Conservation (phyloP, 306 rosid species). For the Malus sieversii region DNA sequence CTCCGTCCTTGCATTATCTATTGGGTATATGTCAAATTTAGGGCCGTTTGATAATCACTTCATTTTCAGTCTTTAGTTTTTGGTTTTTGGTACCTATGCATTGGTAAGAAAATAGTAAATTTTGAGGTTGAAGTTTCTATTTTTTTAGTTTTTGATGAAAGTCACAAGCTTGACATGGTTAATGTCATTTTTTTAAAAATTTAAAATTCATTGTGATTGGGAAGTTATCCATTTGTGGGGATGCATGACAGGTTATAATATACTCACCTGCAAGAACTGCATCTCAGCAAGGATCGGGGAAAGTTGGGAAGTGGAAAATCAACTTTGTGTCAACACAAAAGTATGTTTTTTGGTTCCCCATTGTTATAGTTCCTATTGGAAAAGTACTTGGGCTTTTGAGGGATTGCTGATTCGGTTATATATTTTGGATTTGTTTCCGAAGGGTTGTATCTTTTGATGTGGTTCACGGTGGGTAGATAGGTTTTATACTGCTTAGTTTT, state of each 20-base stretch:
- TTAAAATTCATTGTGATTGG: neutral
- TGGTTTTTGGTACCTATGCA: too few species aligned
- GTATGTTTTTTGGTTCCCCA: constrained; percentile 21
- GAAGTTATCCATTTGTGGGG: neutral
- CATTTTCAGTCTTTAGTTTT: too few species aligned
- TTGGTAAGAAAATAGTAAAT: neutral
- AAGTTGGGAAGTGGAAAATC: constrained; percentile 90
- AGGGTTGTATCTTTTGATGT: neutral
- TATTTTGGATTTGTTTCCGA: neutral
- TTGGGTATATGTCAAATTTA: too few species aligned
- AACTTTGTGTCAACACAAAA: constrained; percentile 90
- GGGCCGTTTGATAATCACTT: too few species aligned
- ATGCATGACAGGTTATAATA: constrained; percentile 60
- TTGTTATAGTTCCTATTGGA: neutral
- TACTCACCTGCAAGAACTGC: constrained; percentile 98
- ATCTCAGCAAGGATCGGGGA: constrained; percentile 96
- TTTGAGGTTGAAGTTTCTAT: neutral
- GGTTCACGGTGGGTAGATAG: neutral
- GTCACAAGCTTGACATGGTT: neutral
- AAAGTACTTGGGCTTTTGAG: neutral
- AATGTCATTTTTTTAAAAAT: too few species aligned
- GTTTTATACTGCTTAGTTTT: neutral
- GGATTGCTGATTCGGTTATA: neutral
- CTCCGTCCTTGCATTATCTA: too few species aligned
- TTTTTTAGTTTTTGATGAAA: neutral